Evolutionary conservation across 2,329 filamentous ascomycete genomes (phyloP), one percentile per base, ranked within the genome.

Genomic region (Biscogniauxia mediterranea): DNA sequence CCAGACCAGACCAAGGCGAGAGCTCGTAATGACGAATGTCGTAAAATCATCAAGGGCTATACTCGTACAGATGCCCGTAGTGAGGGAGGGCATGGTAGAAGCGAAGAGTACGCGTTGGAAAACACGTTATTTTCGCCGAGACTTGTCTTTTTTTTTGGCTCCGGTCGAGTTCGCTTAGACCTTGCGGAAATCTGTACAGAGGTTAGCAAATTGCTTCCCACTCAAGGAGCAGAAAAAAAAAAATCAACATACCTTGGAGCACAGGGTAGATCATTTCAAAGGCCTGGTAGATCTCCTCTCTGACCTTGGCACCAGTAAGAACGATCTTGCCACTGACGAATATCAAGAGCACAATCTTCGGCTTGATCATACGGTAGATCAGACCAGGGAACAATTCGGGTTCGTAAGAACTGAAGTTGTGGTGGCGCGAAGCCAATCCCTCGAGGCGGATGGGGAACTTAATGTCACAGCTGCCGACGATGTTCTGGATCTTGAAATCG

Each of bases 301-400:
- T 90, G 67, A 98, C 93, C 77, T 99, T 98, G 69, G 95, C 95
- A 74, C 95, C 95, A 51, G 95, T 98, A 75, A 98, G 85, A 73
- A 98, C 95, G 65, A 98, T 98, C 85, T 98, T 98, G 74, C 94
- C 95, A 73, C 90, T 95, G 73, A 98, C 94, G 81, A 98, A 98
- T 78, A 99, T 97, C 74, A 98, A 83, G 25, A 98, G 88, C 58
- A 98, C 94, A 69, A 98, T 97, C 88, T 98, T 98, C 20, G 95
- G 95, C 84, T 98, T 98, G 84, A 98, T 97, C 95, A 99, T 99
- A 77, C 95, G 93, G 81, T 99, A 99, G 80, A 99, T 99, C 57
- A 99, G 89, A 87, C 95, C 95, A 73, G 95, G 95, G 86, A 98
- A 99, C 77, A 99, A 79, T 76, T 99, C 95, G 69, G 95, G 95